Evolutionary conservation across 495 filamentous ascomycete species (phyloP), one percentile per base, ranked within the genome.

Genomic region (Achaetomiella virescens): DNA sequence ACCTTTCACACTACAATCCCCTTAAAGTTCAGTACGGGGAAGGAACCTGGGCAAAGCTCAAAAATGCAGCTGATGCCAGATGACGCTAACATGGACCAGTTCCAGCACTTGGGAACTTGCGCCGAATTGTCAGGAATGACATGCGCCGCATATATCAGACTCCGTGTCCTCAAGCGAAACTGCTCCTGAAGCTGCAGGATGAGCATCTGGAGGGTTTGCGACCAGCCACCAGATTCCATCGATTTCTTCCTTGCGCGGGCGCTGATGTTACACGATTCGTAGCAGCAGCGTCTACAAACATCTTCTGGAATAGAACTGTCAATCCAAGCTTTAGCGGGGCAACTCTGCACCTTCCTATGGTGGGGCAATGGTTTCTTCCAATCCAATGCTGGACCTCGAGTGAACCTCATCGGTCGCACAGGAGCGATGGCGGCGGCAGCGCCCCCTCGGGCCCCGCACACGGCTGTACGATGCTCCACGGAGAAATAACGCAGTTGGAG

Each of bases 251-350:
- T 20, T 31, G 48, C 48, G 25, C 22, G 11, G 35, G 47, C 18
- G 2, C 6, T 9, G 36, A 20, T 48, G 57, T 60, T 55, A 52
- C 54, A 63, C 24, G 20, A 45, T 48, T 51, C 59, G 63, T 61
- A 49, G 54, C 58, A 63, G 61, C 60, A 21, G 45, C 22, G 58
- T 66, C 59, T 59, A 51, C 50, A 37, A 54, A 24, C 45, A 29
- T 6, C 15, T 8, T 22, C 8, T 5, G 14, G 24, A 6, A 22
- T 29, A 17, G 37, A 18, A 41, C 33, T 57, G 42, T 53, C 31
- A 17, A 15, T 36, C 38, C 45, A 50, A 37, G 25, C 36, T 29
- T n/a, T 11, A 17, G 54, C 38, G 38, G 54, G 47, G 54, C 42
- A 38, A 7, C 17, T 8, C 22, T 56, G 45, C 45, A 43, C 35